Evolutionary conservation across 257 asterid genomes (phyloP), one percentile per base, ranked within the genome.

Genomic region (Capsicum baccatum): DNA sequence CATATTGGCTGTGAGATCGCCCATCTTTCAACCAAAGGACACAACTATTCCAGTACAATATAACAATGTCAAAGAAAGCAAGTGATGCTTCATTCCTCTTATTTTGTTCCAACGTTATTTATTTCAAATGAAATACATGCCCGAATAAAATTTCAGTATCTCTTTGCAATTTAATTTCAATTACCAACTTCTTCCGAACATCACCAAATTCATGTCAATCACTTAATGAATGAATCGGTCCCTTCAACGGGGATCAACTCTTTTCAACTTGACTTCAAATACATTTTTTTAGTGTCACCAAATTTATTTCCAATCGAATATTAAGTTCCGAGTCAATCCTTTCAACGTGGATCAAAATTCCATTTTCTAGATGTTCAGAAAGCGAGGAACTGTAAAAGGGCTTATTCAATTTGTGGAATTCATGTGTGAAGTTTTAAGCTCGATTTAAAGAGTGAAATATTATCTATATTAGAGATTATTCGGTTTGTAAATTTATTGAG

Each of bases 1-100:
- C 81, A 74, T 21, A 26, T 59, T 14, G 83, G 83, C 79, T 17
- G 84, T 39, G 35, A 79, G 81, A 84, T 12, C 56, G 26, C 42
- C 81, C 21, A 80, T 42, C 82, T 11, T 35, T 62, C n/a, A 83
- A 44, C 58, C 82, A 56, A 14, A 12, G 44, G 71, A 11, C 15
- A 7, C 83, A 81, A 17, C 35, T 52, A 76, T 21, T 19, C 19
- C 56, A 80, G 42, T 80, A 50, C 44, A 81, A 81, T 62, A 19
- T 62, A 19, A 81, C 60, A 62, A 60, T 47, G 47, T 21, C 6
- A 21, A 62, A 14, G 47, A 67, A 81, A 62, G 63, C 84, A 21
- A 59, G 10, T 57, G 13, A 37, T 80, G 57, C 83, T 57, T 60
- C 52, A 3, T 12, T 56, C 55, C 21, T 60, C 14, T 42, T 44